phyloP scores from a whole-genome alignment of 108 stramenopile genomes.

The Fragilaria radians region DNA sequence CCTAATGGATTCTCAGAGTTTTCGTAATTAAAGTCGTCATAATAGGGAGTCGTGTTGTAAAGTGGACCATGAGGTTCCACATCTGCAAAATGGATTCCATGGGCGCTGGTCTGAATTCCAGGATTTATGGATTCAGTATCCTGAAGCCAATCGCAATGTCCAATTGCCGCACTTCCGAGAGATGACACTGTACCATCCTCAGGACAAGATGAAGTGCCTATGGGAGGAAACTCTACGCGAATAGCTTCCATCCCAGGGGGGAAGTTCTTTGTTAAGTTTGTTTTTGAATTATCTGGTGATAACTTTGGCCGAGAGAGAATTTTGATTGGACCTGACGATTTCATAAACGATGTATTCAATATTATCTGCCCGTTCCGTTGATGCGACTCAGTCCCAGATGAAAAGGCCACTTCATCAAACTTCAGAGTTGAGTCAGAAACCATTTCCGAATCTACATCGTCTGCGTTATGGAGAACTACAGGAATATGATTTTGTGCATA shows the following conservation, averaged over 20 bases:
- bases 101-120: conserved; percentile 1
- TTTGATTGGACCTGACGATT: not conserved
- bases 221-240: not conserved
- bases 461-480: not conserved
- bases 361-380: not conserved
- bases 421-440: not conserved
- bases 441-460: not conserved
- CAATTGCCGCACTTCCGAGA: conserved; percentile 4
- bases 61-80: not conserved
- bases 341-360: not conserved
- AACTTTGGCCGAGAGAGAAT: not conserved
- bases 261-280: not conserved
- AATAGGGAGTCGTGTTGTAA: not conserved
- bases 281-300: not conserved
- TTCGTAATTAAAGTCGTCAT: not conserved
- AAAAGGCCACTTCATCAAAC: not conserved
- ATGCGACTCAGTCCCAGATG: not conserved
- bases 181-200: conserved; percentile 6
- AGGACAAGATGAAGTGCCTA: not conserved
- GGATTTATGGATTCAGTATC: conserved; percentile 10
- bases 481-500: not conserved
- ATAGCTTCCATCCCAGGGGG: not conserved
- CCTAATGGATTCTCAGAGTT: conserved; percentile 38
- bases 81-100: not conserved
- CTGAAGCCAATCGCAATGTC: not conserved